A percentile compares a stretch with the other conserved stretches of the same genome.
These are phyloP conservation scores for Talaromyces sp. DNA, from an alignment of 2,329 filamentous ascomycete genomes.

Conservation along the genomic window DNA sequence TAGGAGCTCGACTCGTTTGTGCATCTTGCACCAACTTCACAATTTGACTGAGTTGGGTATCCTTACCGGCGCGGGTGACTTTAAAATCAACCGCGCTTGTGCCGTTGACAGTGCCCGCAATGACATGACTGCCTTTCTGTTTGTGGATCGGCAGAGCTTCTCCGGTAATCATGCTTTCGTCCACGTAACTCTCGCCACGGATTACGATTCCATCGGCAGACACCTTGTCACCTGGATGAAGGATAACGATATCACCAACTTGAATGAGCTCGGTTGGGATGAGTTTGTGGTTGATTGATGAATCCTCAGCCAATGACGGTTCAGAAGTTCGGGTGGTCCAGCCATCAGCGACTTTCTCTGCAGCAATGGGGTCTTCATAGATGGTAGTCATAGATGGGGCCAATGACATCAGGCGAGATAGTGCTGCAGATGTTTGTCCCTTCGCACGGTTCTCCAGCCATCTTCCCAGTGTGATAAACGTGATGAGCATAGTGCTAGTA, in stretches of 20 bases:
- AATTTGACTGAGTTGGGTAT: conserved; percentile 97
- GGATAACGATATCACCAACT: conserved; percentile 87
- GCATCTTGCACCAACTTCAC: conserved; percentile 98
- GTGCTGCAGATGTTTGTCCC: conserved; percentile 90
- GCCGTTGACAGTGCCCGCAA: conserved; percentile 94
- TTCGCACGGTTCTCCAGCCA: conserved; percentile 94
- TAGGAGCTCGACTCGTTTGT: conserved; percentile 90
- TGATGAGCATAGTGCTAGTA: conserved; percentile 97
- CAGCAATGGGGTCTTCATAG: conserved; percentile 90
- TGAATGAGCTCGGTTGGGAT: conserved; percentile 94
- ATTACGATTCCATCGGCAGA: conserved; percentile 88
- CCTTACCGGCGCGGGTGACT: conserved; percentile 87
- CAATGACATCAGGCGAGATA: conserved; percentile 92
- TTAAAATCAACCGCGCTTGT: conserved; percentile 89
- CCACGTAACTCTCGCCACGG: conserved; percentile 87
- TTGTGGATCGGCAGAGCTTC: conserved; percentile 96
- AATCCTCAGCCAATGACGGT: conserved; percentile 15
- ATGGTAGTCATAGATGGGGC: conserved; percentile 97
- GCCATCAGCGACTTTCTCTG: conserved; percentile 81
- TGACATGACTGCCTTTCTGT: conserved; percentile 74
- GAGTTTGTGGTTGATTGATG: conserved; percentile 51
- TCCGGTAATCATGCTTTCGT: conserved; percentile 98
- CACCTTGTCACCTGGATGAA: conserved; percentile 94
- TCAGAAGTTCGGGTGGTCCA: conserved; percentile 53
- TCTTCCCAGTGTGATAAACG: conserved; percentile 87